These are phyloP conservation scores for Paratinospora sagittata DNA, from an alignment of 164 flowering plant genomes.

Conservation along the genomic window DNA sequence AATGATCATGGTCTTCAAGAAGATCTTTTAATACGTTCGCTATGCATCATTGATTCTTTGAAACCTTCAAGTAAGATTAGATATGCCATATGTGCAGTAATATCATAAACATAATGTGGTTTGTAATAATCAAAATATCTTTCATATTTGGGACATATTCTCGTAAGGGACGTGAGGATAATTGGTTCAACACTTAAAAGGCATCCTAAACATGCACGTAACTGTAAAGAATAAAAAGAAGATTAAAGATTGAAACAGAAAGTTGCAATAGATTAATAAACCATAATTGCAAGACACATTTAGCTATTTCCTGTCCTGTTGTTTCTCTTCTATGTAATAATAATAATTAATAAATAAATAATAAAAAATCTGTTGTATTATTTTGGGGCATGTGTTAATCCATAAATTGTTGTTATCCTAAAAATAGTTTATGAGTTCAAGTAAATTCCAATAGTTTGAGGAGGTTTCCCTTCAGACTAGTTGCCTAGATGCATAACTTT, in stretches of 20 bases:
- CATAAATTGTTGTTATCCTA: not conserved
- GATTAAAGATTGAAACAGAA: not conserved
- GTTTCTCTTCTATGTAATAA: not conserved
- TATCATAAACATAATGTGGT: no score
- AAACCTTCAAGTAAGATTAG: no score
- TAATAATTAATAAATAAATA: no score
- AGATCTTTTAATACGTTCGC: no score
- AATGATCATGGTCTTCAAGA: no score
- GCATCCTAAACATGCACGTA: not conserved
- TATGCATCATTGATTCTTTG: no score
- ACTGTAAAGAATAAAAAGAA: not conserved
- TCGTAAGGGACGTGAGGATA: no score
- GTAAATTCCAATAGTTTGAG: not conserved
- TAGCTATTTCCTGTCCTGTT: not conserved
- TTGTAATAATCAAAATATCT: no score
- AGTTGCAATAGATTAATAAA: not conserved
- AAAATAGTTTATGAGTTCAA: not conserved
- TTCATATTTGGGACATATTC: no score
- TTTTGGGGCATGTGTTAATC: not conserved
- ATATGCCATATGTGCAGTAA: no score
- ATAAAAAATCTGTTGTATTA: not conserved
- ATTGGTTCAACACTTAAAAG: no score
- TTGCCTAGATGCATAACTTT: not conserved
- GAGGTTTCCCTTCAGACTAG: not conserved
- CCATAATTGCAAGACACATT: not conserved